Conservation (phyloP, 192 early-diverging fungal species). For the Coemansia sp. region DNA sequence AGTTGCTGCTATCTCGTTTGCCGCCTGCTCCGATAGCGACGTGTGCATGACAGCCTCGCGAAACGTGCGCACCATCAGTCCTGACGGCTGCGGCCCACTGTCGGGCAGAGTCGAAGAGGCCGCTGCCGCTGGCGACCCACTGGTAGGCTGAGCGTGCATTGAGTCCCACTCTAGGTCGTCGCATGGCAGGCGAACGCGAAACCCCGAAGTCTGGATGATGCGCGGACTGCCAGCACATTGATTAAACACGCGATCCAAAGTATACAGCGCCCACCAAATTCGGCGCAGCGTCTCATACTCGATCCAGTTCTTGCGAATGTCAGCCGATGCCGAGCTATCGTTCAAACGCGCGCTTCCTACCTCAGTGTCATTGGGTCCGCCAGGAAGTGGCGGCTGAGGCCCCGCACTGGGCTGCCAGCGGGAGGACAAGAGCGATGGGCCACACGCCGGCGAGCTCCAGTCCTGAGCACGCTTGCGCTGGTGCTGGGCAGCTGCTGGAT, state of each 20-base stretch:
- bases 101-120: neutral
- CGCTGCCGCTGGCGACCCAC: conserved; percentile 21
- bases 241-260: conserved; percentile 38
- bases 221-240: conserved; percentile 33
- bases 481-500: conserved; percentile 13
- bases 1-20: conserved; percentile 31
- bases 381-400: conserved; percentile 11
- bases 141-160: conserved; percentile 24
- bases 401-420: conserved; percentile 7
- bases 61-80: conserved; percentile 51
- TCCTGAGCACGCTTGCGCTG: conserved; percentile 38
- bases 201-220: conserved; percentile 27
- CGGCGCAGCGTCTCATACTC: conserved; percentile 48
- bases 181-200: conserved; percentile 46
- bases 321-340: conserved; percentile 8
- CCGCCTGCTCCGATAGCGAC: conserved; percentile 34
- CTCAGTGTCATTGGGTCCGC: conserved; percentile 18
- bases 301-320: conserved; percentile 34
- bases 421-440: neutral
- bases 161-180: conserved; percentile 51
- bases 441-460: neutral
- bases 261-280: conserved; percentile 50
- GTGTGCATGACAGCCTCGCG: conserved; percentile 50
- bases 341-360: neutral
- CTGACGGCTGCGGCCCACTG: conserved; percentile 13